These are phyloP conservation scores for Claviceps paspali DNA, from an alignment of 2,329 filamentous ascomycete genomes.

Conservation along the genomic window DNA sequence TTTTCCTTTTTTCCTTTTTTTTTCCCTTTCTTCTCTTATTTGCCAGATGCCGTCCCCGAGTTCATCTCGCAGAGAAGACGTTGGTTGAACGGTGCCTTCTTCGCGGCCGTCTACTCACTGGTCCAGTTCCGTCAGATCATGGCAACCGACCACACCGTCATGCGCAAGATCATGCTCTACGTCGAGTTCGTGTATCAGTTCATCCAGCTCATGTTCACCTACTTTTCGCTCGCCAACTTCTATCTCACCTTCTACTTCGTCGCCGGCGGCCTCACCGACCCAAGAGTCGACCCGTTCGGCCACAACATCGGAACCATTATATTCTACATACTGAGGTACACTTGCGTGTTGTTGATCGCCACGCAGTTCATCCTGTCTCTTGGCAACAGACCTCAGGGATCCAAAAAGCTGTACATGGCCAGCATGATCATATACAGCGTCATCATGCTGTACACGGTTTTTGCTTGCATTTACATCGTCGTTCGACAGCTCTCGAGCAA, in stretches of 20 bases:
- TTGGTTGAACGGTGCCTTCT: constrained; percentile 98
- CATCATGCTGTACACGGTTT: constrained; percentile 93
- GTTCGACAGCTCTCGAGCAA: constrained; percentile 55
- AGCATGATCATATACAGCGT: constrained; percentile 82
- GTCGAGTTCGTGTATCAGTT: constrained; percentile 95
- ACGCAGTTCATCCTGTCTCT: constrained; percentile 94
- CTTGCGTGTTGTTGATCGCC: constrained; percentile 72
- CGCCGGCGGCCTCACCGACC: constrained; percentile 73
- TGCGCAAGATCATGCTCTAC: constrained; percentile 80
- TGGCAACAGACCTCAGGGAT: constrained; percentile 89
- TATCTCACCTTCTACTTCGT: constrained; percentile 99
- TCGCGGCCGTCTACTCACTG: constrained; percentile 92
- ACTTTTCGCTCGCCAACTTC: constrained; percentile 96
- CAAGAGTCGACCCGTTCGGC: constrained; percentile 74
- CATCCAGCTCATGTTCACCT: constrained; percentile 85
- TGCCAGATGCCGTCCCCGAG: constrained; percentile 74
- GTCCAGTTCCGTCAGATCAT: constrained; percentile 92
- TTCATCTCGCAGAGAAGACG: constrained; percentile 92
- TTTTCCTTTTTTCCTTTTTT: no score
- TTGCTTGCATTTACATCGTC: constrained; percentile 79
- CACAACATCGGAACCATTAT: constrained; percentile 72
- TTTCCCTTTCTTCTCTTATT: constrained; percentile 13
- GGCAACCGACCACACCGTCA: constrained; percentile 77
- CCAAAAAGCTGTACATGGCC: constrained; percentile 74
- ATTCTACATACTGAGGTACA: constrained; percentile 75